Percentiles rank a stretch among this genome's conserved stretches.
Conservation (phyloP, 2,329 filamentous ascomycete genomes). For the Aspergillus candidus region DNA sequence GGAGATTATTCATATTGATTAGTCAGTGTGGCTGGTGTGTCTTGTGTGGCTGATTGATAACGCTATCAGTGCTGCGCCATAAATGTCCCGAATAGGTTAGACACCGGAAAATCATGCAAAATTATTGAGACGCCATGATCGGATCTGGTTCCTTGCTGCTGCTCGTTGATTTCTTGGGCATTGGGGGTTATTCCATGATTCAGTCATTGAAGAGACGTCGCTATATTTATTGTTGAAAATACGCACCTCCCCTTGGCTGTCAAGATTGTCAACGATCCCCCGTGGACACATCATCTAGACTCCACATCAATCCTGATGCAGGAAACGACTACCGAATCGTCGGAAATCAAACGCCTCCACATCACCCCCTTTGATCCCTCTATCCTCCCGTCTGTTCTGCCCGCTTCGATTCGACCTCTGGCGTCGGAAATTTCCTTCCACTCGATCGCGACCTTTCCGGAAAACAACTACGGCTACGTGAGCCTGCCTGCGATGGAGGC, state of each 20-base stretch:
- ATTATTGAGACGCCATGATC: slow-evolving; percentile 1
- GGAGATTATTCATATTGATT: neutral
- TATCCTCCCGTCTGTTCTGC: slow-evolving; percentile 66
- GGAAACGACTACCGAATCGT: slow-evolving; percentile 17
- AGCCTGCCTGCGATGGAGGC: slow-evolving; percentile 76
- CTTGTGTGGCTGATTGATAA: neutral
- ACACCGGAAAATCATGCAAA: slow-evolving; percentile 10
- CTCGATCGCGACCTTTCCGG: slow-evolving; percentile 76
- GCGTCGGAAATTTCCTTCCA: slow-evolving; percentile 87
- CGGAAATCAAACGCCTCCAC: slow-evolving; percentile 58
- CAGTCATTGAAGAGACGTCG: neutral
- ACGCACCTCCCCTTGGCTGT: neutral
- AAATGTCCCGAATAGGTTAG: slow-evolving; percentile 4
- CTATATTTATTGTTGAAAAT: neutral
- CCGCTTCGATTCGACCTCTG: slow-evolving; percentile 57
- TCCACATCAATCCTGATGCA: neutral
- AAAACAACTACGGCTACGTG: slow-evolving; percentile 83
- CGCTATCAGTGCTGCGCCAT: slow-evolving; percentile 9
- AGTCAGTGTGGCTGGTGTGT: slow-evolving; percentile 7
- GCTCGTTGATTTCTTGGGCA: neutral
- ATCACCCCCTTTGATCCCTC: slow-evolving; percentile 78
- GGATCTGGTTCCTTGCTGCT: neutral
- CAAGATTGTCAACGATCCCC: neutral
- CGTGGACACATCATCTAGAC: neutral
- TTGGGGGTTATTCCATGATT: neutral